Conservation (phyloP, 1,284 basidiomycete genomes). For the Boletellus deceptivus region DNA sequence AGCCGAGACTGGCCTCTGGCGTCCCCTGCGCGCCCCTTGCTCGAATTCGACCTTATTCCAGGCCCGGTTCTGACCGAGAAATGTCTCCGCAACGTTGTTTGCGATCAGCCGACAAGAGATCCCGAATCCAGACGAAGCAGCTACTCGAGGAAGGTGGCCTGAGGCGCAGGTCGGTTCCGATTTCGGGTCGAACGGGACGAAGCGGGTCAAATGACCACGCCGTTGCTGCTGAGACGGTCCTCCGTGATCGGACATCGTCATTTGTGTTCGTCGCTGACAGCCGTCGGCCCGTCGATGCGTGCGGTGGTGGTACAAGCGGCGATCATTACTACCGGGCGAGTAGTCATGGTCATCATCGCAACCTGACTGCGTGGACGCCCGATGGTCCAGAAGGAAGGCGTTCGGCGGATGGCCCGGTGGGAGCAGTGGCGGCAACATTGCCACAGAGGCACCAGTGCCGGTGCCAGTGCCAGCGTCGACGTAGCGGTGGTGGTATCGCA, state of each 20-base stretch:
- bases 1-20: constrained; percentile 2
- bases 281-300: neutral
- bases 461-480: neutral
- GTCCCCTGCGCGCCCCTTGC: neutral
- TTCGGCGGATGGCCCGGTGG: too few species aligned
- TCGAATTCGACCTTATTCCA: neutral
- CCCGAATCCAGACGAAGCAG: neutral
- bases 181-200: neutral
- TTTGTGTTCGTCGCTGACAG: neutral
- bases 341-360: too few species aligned
- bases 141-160: neutral
- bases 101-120: neutral
- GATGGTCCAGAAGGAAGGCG: neutral
- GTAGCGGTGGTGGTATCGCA: neutral
- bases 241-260: neutral
- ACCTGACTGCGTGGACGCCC: neutral
- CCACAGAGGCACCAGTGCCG: too few species aligned
- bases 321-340: too few species aligned
- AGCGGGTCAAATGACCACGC: neutral
- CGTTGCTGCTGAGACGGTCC: neutral
- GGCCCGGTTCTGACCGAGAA: constrained; percentile 1
- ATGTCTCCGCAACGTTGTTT: neutral
- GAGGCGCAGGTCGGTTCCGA: neutral
- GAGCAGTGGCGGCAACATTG: too few species aligned
- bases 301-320: neutral